Conservation (phyloP, 2,329 filamentous ascomycete genomes). For the Aspergillus sp. region DNA sequence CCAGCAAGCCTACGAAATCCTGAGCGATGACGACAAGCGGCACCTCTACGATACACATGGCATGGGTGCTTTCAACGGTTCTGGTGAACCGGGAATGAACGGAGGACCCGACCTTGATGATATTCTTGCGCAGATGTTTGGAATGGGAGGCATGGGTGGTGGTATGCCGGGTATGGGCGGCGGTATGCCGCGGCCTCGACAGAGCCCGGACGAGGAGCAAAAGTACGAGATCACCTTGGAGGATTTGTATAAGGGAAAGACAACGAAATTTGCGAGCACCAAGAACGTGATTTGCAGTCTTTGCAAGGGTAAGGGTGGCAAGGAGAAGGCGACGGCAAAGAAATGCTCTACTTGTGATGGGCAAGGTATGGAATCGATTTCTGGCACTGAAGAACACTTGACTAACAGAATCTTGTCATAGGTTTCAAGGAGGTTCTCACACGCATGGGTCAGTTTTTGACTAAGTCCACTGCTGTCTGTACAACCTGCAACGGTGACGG, state of each 20-base stretch:
- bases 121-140: constrained; percentile 88
- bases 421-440: constrained; percentile 73
- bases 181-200: constrained; percentile 50
- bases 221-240: constrained; percentile 88
- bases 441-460: constrained; percentile 82
- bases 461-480: constrained; percentile 76
- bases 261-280: constrained; percentile 91
- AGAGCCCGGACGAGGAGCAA: constrained; percentile 81
- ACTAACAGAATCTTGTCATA: constrained; percentile 22
- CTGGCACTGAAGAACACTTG: background rate
- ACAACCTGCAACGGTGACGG: constrained; percentile 83
- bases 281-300: constrained; percentile 87
- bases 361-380: constrained; percentile 50
- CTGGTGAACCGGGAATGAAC: constrained; percentile 63
- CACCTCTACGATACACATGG: constrained; percentile 89
- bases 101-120: constrained; percentile 78
- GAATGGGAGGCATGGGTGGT: constrained; percentile 54
- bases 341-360: constrained; percentile 84
- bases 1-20: constrained; percentile 95
- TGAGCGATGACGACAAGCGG: constrained; percentile 92
- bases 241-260: constrained; percentile 98
- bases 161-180: constrained; percentile 43
- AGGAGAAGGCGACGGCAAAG: constrained; percentile 83
- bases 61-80: constrained; percentile 91
- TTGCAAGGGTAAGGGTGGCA: constrained; percentile 88